Evolutionary conservation across 1,284 basidiomycete species (phyloP).

Genomic region (Pascua guehoae): DNA sequence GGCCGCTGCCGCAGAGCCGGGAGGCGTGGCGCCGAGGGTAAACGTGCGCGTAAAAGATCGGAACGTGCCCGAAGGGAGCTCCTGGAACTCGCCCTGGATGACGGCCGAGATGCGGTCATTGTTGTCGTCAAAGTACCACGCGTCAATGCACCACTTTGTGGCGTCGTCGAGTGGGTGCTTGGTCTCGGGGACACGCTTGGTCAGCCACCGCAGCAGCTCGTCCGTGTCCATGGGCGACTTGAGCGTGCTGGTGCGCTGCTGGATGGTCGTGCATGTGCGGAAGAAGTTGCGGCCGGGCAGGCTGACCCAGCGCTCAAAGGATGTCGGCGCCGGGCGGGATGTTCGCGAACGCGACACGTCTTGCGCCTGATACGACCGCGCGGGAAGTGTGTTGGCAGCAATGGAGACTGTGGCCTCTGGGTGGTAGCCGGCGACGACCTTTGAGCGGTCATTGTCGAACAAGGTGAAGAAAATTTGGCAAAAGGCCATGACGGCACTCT

Average conservation of each 20-base stretch:
- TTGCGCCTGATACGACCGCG: slow-evolving; percentile 49
- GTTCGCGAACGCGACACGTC: slow-evolving; percentile 32
- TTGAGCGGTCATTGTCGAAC: slow-evolving; percentile 72
- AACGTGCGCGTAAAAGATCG: slow-evolving; percentile 93
- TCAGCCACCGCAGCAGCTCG: slow-evolving; percentile 36
- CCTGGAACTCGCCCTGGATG: slow-evolving; percentile 87
- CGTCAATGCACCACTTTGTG: slow-evolving; percentile 84
- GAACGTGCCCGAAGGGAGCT: slow-evolving; percentile 55
- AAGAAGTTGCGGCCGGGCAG: slow-evolving; percentile 73
- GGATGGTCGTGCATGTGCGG: slow-evolving; percentile 60
- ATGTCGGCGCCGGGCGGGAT: slow-evolving; percentile 76
- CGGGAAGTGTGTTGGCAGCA: slow-evolving; percentile 77
- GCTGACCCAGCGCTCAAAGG: slow-evolving; percentile 62
- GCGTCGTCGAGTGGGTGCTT: slow-evolving; percentile 67
- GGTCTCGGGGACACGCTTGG: slow-evolving; percentile 68
- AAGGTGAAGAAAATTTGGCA: slow-evolving; percentile 67
- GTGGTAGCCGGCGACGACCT: slow-evolving; percentile 72
- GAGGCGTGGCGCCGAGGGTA: slow-evolving; percentile 72
- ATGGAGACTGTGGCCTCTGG: slow-evolving; percentile 83
- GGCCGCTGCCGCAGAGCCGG: slow-evolving; percentile 70
- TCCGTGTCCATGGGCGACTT: slow-evolving; percentile 67
- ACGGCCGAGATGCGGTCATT: slow-evolving; percentile 66
- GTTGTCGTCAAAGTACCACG: slow-evolving; percentile 65
- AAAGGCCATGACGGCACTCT: slow-evolving; percentile 49
- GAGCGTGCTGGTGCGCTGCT: slow-evolving; percentile 65